These are phyloP conservation scores for Eucalyptus cloeziana DNA, from an alignment of 345 rosid species.

Conservation along the genomic window DNA sequence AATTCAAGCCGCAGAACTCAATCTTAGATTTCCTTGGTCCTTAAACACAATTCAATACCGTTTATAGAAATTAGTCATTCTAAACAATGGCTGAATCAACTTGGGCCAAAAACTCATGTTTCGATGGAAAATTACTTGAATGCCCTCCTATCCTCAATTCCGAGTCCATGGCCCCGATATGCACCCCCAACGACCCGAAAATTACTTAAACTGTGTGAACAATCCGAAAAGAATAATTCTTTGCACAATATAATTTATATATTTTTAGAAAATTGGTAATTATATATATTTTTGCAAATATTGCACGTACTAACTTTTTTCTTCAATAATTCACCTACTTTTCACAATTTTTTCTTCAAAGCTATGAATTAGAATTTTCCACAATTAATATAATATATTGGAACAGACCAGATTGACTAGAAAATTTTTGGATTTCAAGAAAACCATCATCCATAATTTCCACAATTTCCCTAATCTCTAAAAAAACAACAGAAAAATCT, in stretches of 20 bases:
- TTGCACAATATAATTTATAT: neutral
- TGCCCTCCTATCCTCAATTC: neutral
- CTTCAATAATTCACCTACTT: neutral
- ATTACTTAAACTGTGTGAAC: too few relatives aligned
- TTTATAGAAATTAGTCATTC: too few relatives aligned
- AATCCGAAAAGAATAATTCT: neutral
- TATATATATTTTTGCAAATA: neutral
- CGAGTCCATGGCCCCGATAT: too few relatives aligned
- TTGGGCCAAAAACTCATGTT: too few relatives aligned
- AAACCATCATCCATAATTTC: neutral
- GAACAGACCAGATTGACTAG: rapidly evolving
- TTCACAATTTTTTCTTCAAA: neutral
- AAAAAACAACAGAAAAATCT: neutral
- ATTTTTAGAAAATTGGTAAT: neutral
- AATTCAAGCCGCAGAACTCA: neutral
- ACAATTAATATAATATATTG: neutral
- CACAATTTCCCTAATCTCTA: neutral
- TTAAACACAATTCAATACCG: neutral
- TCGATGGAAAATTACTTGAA: neutral
- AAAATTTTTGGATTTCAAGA: neutral
- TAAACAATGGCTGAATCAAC: neutral
- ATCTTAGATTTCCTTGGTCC: neutral
- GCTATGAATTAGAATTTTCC: neutral
- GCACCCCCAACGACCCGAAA: too few relatives aligned
- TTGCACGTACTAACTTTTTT: neutral